Base-by-base conservation (phyloP, 2,329 filamentous ascomycete genomes). In the Metarhizium guizhouense region DNA sequence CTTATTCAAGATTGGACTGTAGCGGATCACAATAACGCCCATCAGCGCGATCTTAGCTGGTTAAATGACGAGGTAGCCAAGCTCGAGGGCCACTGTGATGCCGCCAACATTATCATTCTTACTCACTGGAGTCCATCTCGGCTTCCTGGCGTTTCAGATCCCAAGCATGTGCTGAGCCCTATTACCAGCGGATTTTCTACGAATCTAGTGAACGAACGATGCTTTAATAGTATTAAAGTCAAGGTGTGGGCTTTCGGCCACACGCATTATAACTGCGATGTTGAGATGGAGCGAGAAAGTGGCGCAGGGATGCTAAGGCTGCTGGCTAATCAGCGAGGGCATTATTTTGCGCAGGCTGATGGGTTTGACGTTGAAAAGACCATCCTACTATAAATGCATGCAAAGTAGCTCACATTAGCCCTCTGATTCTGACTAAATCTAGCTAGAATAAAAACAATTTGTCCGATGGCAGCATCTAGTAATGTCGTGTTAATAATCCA, bases 181-280 rank as follows among this genome's bases (percentile, higher is more conserved):
- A 65, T 70, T 3, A 50, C 43, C 2, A 62, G 64, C 1, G 70
- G 60, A 4, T 77, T 79, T 58, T 64, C 66, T 0, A 76, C 73
- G 0, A 71, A 78, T 55, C 56, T 78, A 38, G 62, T 62, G 0
- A 30, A 32, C 0, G 64, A 75, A 57, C 2, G 4, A 3, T 76
- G 72, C 59, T 78, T 70, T 62, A 61, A 5, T 1, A 68, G 60
- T 32, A 29, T 20, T 0, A 62, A 56, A 2, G 73, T 77, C 18
- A 71, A 65, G 60, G 34, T 74, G 0, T 80, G 75, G 76, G 75
- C 69, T 0, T 79, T 78, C 64, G 75, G 76, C 0, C 76, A 79
- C 57, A 79, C 76, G 11, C 75, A 78, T 58, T 76, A 67, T 59
- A 76, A 74, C 56, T 76, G 74, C 60, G 69, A 73, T 43, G 74